These are phyloP conservation scores for Lachancea fermentati DNA, from an alignment of 805 yeast genomes.

Conservation along the genomic window DNA sequence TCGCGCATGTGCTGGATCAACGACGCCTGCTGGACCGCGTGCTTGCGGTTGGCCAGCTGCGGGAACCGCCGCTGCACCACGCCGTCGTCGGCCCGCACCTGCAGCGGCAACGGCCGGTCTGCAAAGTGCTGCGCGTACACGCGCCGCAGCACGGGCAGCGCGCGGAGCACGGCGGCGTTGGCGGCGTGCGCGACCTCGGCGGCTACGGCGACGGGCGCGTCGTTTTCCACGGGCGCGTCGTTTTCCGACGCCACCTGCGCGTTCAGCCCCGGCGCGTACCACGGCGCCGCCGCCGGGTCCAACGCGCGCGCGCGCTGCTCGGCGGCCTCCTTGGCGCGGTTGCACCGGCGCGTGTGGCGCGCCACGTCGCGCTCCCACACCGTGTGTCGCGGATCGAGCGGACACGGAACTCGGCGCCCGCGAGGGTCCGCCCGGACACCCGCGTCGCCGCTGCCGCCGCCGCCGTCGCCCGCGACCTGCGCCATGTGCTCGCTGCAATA, in stretches of 20 bases:
- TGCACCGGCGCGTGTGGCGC: slow-evolving; percentile 59
- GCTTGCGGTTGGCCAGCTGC: slow-evolving; percentile 54
- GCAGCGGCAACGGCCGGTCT: slow-evolving; percentile 24
- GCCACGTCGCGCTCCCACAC: slow-evolving; percentile 56
- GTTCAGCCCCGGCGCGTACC: slow-evolving; percentile 50
- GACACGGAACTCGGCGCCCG: slow-evolving; percentile 55
- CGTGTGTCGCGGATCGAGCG: slow-evolving; percentile 69
- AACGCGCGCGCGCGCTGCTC: slow-evolving; percentile 28
- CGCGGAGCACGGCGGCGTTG: slow-evolving; percentile 5
- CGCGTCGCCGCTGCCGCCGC: background rate
- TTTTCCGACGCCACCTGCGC: background rate
- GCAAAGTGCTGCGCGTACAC: slow-evolving; percentile 34
- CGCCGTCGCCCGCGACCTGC: slow-evolving; percentile 42
- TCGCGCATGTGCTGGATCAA: slow-evolving; percentile 60
- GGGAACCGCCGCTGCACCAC: slow-evolving; percentile 39
- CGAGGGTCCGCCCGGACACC: background rate
- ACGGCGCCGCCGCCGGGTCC: slow-evolving; percentile 32
- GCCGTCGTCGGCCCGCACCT: slow-evolving; percentile 21
- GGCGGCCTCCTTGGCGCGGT: slow-evolving; percentile 36
- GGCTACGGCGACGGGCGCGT: slow-evolving; percentile 2
- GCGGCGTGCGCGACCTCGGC: background rate
- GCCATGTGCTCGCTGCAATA: slow-evolving; percentile 71
- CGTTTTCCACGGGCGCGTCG: background rate
- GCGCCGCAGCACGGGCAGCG: slow-evolving; percentile 32
- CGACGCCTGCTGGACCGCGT: slow-evolving; percentile 78